Evolutionary conservation across 2,329 filamentous ascomycete species (phyloP), one percentile per base, ranked within the genome.

Genomic region (Aspergillus calidoustus): DNA sequence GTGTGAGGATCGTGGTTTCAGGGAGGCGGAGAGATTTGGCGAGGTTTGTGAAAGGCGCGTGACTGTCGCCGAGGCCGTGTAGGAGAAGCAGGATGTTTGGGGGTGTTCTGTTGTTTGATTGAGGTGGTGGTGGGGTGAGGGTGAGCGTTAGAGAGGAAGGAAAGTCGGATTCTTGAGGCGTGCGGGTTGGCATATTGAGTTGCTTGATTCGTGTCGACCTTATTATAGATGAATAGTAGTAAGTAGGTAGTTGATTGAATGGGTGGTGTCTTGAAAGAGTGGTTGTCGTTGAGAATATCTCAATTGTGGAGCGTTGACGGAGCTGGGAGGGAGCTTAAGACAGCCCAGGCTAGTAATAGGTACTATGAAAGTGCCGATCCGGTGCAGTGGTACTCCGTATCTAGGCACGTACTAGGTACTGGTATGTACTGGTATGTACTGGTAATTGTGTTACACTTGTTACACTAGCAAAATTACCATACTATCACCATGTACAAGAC

Each of bases 11-110:
- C 60, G 89, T 84, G 56, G 93, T 93, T 71, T 93, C 91, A 0
- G 92, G 92, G 3, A 96, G 86, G 63, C 84, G 82, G 63, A 96
- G 79, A 67, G 86, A 87, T 60, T 82, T 81, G 22, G 88, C 91
- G 64, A 96, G 90, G 49, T 79, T 79, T 62, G 86, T 84, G 75
- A 95, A 96, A 41, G 90, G 83, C 3, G 74, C 71, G 62, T 91
- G 85, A 38, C 85, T 87, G 78, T 96, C 93, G 64, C 93, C 93
- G 13, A 96, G 85, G 66, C 92, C 92, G 76, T 96, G 93, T 61
- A 96, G 87, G 55, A 96, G 85, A 72, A 96, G 79, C 64, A 96
- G 86, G 68, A 96, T 83, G 69, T 93, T 89, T 48, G 88, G 90
- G 9, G 89, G 86, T 13, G 85, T 90, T 86, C 28, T 74, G 72